Base-by-base conservation (phyloP, 805 yeast genomes). In the Nakazawaea sp. region DNA sequence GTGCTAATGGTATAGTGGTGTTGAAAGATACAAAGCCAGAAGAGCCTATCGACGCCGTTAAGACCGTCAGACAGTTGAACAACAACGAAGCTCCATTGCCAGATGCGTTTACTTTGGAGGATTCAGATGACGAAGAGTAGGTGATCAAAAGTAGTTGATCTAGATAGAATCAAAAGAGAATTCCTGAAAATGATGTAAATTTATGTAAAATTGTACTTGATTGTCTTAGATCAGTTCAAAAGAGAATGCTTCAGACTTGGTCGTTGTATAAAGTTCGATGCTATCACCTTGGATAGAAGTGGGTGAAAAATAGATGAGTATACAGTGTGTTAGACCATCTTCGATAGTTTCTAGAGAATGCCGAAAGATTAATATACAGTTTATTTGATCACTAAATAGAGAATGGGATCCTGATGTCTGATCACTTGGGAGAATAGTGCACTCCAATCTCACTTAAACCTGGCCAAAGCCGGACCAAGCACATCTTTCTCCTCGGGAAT, bases 41-140 rank as follows among this genome's bases (percentile, higher is more conserved):
- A 1, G 79, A 78, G 50, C 75, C 80, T 18, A 62, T 72, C 23
- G 83, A 77, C 42, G 60, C 72, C 43, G 82, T 89, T 55, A 83
- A 80, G 60, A 90, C 97, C 1, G 80, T 86, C 18, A 81, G 95
- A 59, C 94, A 88, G 58, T 64, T 71, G 55, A 78, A 72, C 51
- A 71, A 75, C 49, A 75, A 78, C 15, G 87, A 75, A 56, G 95
- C 88, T 16, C 94, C 83, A 32, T 48, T 76, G 28, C 85, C 85
- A 23, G 78, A 75, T 47, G 81, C 86, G 17, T 82, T 82, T 53
- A 75, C 72, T 13, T 74, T 82, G 49, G 66, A 67, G 42, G 79
- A 70, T 15, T 67, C 67, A 33, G 79, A 73, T 35, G 64, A 68
- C 43, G 76, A 75, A 56, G 58, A 38, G 15, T n/a, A n/a, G n/a